phyloP scores from a whole-genome alignment of 768 basidiomycete species.

The Pulveroboletus sp. region DNA sequence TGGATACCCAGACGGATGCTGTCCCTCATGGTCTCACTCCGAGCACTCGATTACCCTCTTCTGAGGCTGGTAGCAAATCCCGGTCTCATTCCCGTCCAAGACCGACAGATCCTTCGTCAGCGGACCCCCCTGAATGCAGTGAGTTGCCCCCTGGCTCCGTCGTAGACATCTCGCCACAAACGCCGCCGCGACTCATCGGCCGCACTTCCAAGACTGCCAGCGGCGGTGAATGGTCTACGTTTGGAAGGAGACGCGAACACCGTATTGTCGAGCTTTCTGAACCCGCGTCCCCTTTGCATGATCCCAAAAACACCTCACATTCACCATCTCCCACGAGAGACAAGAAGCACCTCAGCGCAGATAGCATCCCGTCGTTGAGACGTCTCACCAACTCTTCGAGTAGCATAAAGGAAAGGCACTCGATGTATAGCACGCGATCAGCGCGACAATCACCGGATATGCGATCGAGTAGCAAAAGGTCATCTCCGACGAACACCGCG shows the following conservation, averaged over 20 bases:
- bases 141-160: conserved; percentile 1
- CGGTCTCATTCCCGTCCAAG: conserved; percentile 6
- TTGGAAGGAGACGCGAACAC: conserved; percentile 28
- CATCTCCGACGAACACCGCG: conserved; percentile 31
- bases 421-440: conserved; percentile 16
- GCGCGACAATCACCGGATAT: conserved; percentile 18
- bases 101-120: background rate
- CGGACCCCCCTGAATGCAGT: too few relatives aligned
- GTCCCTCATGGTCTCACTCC: conserved; percentile 26
- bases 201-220: conserved; percentile 18
- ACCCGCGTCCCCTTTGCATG: conserved; percentile 7
- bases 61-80: conserved; percentile 1
- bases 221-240: conserved; percentile 35
- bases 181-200: conserved; percentile 10
- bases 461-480: conserved; percentile 21
- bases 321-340: conserved; percentile 21
- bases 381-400: conserved; percentile 17
- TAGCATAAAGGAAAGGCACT: conserved; percentile 2
- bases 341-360: conserved; percentile 10
- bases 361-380: conserved; percentile 20
- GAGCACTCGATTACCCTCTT: conserved; percentile 23
- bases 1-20: conserved; percentile 16
- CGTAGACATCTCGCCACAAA: conserved; percentile 11
- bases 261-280: conserved; percentile 13
- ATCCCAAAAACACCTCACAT: conserved; percentile 10